Percentiles rank a stretch among this genome's conserved stretches.
phyloP scores from a whole-genome alignment of 2,329 filamentous ascomycete genomes.

The Xylariaceae sp. region DNA sequence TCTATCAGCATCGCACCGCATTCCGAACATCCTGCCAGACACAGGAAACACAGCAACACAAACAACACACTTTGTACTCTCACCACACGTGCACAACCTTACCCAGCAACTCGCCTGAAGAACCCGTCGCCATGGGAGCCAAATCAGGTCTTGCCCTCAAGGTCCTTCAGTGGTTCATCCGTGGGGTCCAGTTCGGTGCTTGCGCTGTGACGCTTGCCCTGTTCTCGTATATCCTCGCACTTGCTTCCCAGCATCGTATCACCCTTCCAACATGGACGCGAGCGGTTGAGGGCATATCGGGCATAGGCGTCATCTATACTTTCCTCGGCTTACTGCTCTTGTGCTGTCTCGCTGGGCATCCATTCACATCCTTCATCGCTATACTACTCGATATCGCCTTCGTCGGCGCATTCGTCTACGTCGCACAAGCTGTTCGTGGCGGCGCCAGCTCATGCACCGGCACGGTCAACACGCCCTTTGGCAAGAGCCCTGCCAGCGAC shows the following conservation, averaged over 20 bases:
- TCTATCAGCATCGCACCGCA: neutral
- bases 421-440: constrained; percentile 69
- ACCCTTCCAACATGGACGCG: constrained; percentile 61
- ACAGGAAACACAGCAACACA: neutral
- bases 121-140: constrained; percentile 48
- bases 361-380: constrained; percentile 67
- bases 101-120: constrained; percentile 5
- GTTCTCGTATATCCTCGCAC: constrained; percentile 80
- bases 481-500: constrained; percentile 53
- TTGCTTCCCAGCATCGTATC: constrained; percentile 61
- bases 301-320: constrained; percentile 70
- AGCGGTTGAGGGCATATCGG: constrained; percentile 75
- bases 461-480: constrained; percentile 64
- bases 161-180: constrained; percentile 64
- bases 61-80: neutral
- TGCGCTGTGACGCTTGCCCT: constrained; percentile 71
- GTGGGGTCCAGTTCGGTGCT: constrained; percentile 69
- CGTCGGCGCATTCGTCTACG: constrained; percentile 72
- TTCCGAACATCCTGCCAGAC: neutral
- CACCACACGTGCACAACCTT: constrained; percentile 11
- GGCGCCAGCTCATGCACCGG: constrained; percentile 62
- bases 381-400: constrained; percentile 77
- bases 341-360: constrained; percentile 73
- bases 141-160: constrained; percentile 62
- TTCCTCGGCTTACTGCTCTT: constrained; percentile 69